A percentile compares a stretch with the other conserved stretches of the same genome.
Conservation (phyloP, 2,329 filamentous ascomycete species). For the Penicillium sp. region DNA sequence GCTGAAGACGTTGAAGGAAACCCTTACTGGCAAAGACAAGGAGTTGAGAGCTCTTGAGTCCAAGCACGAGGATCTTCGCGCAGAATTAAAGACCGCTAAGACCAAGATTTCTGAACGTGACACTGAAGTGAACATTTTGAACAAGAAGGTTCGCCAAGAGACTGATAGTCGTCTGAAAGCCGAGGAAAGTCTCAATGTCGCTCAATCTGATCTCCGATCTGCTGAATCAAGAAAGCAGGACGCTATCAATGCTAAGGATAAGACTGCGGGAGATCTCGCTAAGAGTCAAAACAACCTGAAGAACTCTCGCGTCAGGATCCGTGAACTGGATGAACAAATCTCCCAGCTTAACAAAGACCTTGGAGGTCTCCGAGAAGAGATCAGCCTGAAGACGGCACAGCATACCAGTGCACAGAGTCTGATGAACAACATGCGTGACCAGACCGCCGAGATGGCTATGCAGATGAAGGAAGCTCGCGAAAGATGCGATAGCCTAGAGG, state of each 20-base stretch:
- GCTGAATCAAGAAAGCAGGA: conserved; percentile 79
- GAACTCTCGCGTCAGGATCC: conserved; percentile 57
- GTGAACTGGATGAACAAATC: conserved; percentile 73
- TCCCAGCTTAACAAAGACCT: conserved; percentile 68
- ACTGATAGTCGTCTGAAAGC: conserved; percentile 68
- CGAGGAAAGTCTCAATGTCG: conserved; percentile 74
- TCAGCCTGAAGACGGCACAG: conserved; percentile 80
- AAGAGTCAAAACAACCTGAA: conserved; percentile 71
- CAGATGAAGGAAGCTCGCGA: conserved; percentile 88
- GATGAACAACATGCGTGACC: conserved; percentile 89
- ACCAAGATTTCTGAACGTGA: conserved; percentile 73
- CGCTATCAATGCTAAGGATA: conserved; percentile 71
- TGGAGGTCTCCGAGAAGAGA: conserved; percentile 70
- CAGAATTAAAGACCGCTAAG: conserved; percentile 70
- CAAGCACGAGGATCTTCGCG: conserved; percentile 76
- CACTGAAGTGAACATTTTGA: conserved; percentile 71
- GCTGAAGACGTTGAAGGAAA: conserved; percentile 73
- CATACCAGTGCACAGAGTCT: conserved; percentile 82
- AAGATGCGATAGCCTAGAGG: conserved; percentile 81
- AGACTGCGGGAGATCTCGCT: conserved; percentile 67
- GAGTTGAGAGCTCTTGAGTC: conserved; percentile 77
- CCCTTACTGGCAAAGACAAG: conserved; percentile 62
- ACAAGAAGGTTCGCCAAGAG: conserved; percentile 76
- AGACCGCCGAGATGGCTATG: conserved; percentile 80
- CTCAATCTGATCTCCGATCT: conserved; percentile 74